Evolutionary conservation across 2,329 filamentous ascomycete species (phyloP).

Genomic region (Nigrograna mackinnonii): DNA sequence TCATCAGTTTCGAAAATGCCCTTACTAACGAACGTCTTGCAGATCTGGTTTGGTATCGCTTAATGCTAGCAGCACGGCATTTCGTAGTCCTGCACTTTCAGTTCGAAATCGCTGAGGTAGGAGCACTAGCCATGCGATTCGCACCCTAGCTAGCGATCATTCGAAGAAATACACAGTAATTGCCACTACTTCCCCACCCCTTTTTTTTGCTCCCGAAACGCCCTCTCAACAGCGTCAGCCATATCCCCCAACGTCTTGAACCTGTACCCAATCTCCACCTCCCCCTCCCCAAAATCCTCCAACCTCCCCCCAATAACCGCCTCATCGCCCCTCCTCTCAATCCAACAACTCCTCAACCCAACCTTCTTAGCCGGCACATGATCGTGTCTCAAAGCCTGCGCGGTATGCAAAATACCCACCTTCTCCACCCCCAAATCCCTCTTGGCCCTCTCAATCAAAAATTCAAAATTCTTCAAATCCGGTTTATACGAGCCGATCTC

Average conservation of each 20-base stretch:
- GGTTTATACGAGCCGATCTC: conserved; percentile 82
- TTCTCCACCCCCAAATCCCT: conserved; percentile 61
- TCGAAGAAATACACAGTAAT: no score
- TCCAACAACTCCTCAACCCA: conserved; percentile 67
- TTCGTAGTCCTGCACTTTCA: no score
- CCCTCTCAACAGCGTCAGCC: conserved; percentile 58
- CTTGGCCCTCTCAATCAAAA: conserved; percentile 61
- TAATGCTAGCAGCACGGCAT: no score
- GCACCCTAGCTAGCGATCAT: no score
- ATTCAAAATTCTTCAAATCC: conserved; percentile 64
- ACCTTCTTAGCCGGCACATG: conserved; percentile 66
- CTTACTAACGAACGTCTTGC: conserved; percentile 43
- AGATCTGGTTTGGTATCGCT: no score
- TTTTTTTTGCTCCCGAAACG: no score
- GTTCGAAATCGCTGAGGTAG: no score
- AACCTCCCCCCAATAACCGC: conserved; percentile 57
- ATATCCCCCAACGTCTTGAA: conserved; percentile 64
- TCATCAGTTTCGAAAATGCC: conserved; percentile 54
- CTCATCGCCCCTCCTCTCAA: conserved; percentile 55
- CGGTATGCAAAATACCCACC: conserved; percentile 66
- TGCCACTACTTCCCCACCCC: no score
- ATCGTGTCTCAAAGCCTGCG: conserved; percentile 69
- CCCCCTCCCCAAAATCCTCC: no score
- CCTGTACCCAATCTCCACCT: no score
- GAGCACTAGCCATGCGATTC: no score